phyloP scores from a whole-genome alignment of 257 asterid genomes.

The Nicotiana attenuata region DNA sequence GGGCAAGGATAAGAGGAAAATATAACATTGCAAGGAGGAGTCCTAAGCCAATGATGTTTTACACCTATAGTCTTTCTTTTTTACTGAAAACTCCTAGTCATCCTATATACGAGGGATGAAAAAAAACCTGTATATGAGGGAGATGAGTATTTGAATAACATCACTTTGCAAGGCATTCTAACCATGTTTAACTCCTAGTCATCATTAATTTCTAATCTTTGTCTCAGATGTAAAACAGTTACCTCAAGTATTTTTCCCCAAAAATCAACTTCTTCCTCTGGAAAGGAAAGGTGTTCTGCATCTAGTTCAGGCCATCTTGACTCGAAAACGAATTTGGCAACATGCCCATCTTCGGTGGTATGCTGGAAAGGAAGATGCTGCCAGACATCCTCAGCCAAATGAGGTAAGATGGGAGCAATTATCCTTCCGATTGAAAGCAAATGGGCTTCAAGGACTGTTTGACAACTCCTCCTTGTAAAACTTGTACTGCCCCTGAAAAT shows the following conservation, averaged over 20 bases:
- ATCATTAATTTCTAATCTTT: not conserved
- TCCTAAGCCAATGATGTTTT: too few species aligned
- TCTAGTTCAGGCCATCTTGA: conserved; percentile 71
- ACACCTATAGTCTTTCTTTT: too few species aligned
- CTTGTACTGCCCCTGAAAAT: conserved; percentile 64
- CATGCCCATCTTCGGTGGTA: conserved; percentile 50
- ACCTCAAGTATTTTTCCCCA: conserved; percentile 97
- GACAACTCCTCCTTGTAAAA: conserved; percentile 90
- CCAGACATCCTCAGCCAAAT: conserved; percentile 97
- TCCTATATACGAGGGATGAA: too few species aligned
- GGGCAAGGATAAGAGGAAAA: too few species aligned
- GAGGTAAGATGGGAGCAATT: conserved; percentile 91
- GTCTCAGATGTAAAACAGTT: conserved; percentile 9
- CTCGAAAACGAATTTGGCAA: conserved; percentile 69
- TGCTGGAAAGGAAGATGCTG: conserved; percentile 84
- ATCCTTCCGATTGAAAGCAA: conserved; percentile 62
- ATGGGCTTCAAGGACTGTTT: conserved; percentile 85
- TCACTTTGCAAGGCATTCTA: too few species aligned
- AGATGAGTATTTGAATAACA: too few species aligned
- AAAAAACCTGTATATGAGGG: too few species aligned
- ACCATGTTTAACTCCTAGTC: too few species aligned
- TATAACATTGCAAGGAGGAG: too few species aligned
- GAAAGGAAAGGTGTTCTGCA: conserved; percentile 51
- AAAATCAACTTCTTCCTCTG: conserved; percentile 58
- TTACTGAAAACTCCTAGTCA: too few species aligned